A percentile compares a stretch with the other conserved stretches of the same genome.
Evolutionary conservation across 2,329 filamentous ascomycete genomes (phyloP).

Genomic region (Thelonectria discophora): DNA sequence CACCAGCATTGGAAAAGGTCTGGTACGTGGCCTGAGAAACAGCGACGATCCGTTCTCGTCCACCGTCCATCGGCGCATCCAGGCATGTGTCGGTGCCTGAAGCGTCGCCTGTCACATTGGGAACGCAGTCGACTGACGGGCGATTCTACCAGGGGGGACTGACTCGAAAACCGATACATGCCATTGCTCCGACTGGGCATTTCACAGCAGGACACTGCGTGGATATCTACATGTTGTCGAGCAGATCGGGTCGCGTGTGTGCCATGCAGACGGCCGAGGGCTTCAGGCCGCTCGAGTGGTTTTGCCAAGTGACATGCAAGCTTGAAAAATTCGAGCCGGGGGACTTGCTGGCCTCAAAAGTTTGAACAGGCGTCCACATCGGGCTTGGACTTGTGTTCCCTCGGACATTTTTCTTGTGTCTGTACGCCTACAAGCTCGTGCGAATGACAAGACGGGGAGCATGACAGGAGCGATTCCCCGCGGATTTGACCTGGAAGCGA

Average conservation of each 20-base stretch:
- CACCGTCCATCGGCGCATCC: constrained; percentile 9
- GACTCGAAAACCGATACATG: constrained; percentile 16
- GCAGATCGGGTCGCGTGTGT: constrained; percentile 8
- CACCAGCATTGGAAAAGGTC: constrained; percentile 6
- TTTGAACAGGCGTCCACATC: constrained; percentile 31
- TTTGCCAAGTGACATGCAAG: constrained; percentile 23
- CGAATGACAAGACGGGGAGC: constrained; percentile 45
- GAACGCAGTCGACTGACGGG: constrained; percentile 27
- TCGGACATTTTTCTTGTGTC: constrained; percentile 51
- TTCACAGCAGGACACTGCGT: constrained; percentile 1
- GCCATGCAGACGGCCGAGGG: not conserved
- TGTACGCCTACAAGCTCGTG: constrained; percentile 51
- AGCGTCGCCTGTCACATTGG: constrained; percentile 34
- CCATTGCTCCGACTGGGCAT: not conserved
- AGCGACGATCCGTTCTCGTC: constrained; percentile 6
- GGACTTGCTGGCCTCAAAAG: constrained; percentile 22
- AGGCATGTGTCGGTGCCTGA: constrained; percentile 27
- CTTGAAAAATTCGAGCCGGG: constrained; percentile 17
- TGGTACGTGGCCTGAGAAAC: constrained; percentile 9
- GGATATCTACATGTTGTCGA: not conserved
- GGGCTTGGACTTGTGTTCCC: constrained; percentile 46
- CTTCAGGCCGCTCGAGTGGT: constrained; percentile 13
- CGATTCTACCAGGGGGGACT: constrained; percentile 10
- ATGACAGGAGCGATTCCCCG: constrained; percentile 35
- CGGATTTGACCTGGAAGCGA: constrained; percentile 14